Base-by-base conservation (phyloP, 106 monocot genomes). In the Dioscorea alata region DNA sequence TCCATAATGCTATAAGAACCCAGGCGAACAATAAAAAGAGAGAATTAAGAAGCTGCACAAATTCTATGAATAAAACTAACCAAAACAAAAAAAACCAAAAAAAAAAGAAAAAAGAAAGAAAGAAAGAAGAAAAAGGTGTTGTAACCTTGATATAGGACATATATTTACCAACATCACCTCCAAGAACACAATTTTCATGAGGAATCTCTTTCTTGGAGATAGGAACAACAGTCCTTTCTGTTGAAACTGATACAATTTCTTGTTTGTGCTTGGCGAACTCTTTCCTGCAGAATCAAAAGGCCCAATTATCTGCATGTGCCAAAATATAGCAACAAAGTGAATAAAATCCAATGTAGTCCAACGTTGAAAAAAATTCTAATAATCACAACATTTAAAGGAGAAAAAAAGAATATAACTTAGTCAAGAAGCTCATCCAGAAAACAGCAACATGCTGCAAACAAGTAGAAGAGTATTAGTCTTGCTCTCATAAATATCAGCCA, bases 61-160 rank as follows among this genome's bases (percentile, higher is more conserved):
- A 34, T 17, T 8, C 31, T 13, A 18, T 4, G 16, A 65, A 65
- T 4, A 34, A 18, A 65, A 15, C n/a, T 16, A 42, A 17, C 20
- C n/a, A n/a, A n/a, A n/a, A n/a, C n/a, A n/a, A n/a, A n/a, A n/a
- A n/a, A n/a, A n/a, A 16, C 28, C 28, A 28, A 28, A 28, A 28
- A 28, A 28, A 28, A 28, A 28, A 28, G 28, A 28, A 28, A 28
- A 1, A 28, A 28, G 28, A 28, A 28, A 28, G 3, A 28, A 3
- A 28, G 16, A 16, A 18, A 48, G 2, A 35, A 21, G 7, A 34
- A 66, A 49, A 0, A 23, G 17, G 64, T 31, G 12, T 50, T 13
- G 56, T 71, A 33, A 88, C 88, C 88, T 85, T 82, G 49, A 89
- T 84, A 76, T 71, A 85, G 61, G 88, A 85, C 88, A 89, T 82